These are phyloP conservation scores for Tricholoma hemisulphureum DNA, from an alignment of 768 basidiomycete species.

Conservation along the genomic window DNA sequence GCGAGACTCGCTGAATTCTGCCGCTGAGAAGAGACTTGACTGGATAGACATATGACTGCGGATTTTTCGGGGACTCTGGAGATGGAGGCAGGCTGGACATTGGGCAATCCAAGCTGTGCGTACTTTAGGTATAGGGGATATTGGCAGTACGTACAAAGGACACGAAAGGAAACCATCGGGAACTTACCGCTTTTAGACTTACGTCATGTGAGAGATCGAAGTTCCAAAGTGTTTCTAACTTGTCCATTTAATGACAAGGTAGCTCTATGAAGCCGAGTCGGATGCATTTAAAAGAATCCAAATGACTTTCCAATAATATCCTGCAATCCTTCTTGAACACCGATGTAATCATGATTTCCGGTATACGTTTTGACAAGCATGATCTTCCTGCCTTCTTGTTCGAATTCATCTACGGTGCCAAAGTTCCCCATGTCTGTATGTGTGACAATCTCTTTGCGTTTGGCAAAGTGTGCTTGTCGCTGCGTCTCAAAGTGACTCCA, in stretches of 20 bases:
- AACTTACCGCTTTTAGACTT: too few relatives aligned
- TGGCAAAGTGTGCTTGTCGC: slow-evolving; percentile 37
- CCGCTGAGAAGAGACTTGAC: slow-evolving; percentile 39
- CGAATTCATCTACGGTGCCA: slow-evolving; percentile 58
- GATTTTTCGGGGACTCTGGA: slow-evolving; percentile 1
- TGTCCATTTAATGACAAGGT: background rate
- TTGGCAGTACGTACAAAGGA: background rate
- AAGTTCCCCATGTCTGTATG: slow-evolving; percentile 51
- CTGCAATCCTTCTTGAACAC: slow-evolving; percentile 69
- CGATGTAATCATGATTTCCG: slow-evolving; percentile 64
- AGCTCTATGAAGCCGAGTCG: background rate
- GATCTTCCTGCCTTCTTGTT: slow-evolving; percentile 44
- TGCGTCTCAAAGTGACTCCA: slow-evolving; percentile 44
- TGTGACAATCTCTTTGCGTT: slow-evolving; percentile 45
- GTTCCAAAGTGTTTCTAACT: too few relatives aligned
- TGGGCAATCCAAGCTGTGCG: background rate
- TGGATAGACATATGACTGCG: slow-evolving; percentile 37
- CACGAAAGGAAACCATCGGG: too few relatives aligned
- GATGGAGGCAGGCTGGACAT: background rate
- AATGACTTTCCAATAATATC: slow-evolving; percentile 53
- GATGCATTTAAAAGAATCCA: slow-evolving; percentile 12
- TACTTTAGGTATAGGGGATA: background rate
- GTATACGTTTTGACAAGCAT: slow-evolving; percentile 58
- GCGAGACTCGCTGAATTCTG: slow-evolving; percentile 31
- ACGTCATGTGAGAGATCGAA: too few relatives aligned